Evolutionary conservation across 139 green algal species (phyloP), one percentile per base, ranked within the genome.

Genomic region (Coelastrella sp.): DNA sequence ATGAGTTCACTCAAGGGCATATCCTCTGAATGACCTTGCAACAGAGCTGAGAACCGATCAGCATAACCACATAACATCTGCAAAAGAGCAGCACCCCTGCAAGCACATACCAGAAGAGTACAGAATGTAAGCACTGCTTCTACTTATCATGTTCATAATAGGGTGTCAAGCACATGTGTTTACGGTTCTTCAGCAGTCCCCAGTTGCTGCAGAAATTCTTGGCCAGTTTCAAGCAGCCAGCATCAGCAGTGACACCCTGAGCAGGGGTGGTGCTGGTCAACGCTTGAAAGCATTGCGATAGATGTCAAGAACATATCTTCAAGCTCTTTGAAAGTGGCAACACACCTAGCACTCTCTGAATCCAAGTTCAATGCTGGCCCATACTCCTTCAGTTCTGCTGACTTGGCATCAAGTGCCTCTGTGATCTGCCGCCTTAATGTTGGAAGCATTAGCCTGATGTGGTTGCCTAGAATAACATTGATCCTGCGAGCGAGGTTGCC

Each of bases 51-150:
- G 79, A 96, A 94, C 27, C 94, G 86, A 53, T 94, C 91, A 21
- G 93, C 88, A 68, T 98, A 99, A 4, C 92, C 88, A 62, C 95
- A 94, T 79, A 98, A 91, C 78, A 99, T 89, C 48, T 94, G 88
- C 86, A 98, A 90, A 86, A 99, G 92, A 21, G 80, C 80, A n/a
- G 80, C 80, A 60, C 64, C 67, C 45, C 67, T 86, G 34, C 6
- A n/a, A n/a, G n/a, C n/a, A n/a, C n/a, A n/a, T n/a, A 71, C 9
- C 62, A 71, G 62, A 27, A 71, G 6, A 27, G 5, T 27, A 1
- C 7, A 30, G 27, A 71, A 3, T 2, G 17, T 8, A 27, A 40
- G 62, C 62, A 57, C 48, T 57, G 48, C 48, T 15, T 57, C 48
- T 57, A 15, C 13, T 57, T 57, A 15, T 23, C 17, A 15, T 57